Evolutionary conservation across 768 basidiomycete species (phyloP), one percentile per base, ranked within the genome.

Genomic region (Austroboletus eburneus): DNA sequence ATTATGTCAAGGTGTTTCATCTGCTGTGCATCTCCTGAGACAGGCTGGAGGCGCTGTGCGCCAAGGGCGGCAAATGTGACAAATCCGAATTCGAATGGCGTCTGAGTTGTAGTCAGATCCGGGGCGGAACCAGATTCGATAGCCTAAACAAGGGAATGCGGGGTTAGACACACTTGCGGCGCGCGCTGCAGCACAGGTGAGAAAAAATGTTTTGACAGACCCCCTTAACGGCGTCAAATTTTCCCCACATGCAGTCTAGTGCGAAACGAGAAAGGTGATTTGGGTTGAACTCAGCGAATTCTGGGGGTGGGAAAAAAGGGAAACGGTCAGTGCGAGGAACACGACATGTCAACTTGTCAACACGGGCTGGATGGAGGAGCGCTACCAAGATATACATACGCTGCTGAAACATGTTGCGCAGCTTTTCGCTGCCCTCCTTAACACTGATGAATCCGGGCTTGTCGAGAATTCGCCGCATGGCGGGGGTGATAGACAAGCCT

Each of bases 11-110:
- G 33, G 47, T 73, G 66, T 37, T 59, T 53, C 30, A 61, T 43
- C 3, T 46, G 50, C 8, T 13, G 9, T 16, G 2, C 16, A 14
- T 42, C 54, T 2, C 53, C 49, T 5, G 60, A 34, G 5, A 32
- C 13, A 17, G 54, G 42, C 4, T 16, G 17, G 33, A 73, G 51
- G 3, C 71, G 66, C 46, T 74, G 69, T 0, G 74, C 69, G 3
- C 77, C 78, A 2, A 66, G 55, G 38, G 74, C 59, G 33, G 68
- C 42, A 5, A 76, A 48, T 0, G 72, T 50, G 5, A 72, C 66
- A 44, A 75, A 78, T 1, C 77, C 70, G 7, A 70, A 65, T 38
- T 68, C 56, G 51, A 68, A 75, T 2, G 69, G 58, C 0, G 77
- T 76, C 57, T 79, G 72, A 0, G 69, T 67, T 32, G 62, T 63